Conservation (phyloP, 2,329 filamentous ascomycete species). For the Cytospora schulzeri region DNA sequence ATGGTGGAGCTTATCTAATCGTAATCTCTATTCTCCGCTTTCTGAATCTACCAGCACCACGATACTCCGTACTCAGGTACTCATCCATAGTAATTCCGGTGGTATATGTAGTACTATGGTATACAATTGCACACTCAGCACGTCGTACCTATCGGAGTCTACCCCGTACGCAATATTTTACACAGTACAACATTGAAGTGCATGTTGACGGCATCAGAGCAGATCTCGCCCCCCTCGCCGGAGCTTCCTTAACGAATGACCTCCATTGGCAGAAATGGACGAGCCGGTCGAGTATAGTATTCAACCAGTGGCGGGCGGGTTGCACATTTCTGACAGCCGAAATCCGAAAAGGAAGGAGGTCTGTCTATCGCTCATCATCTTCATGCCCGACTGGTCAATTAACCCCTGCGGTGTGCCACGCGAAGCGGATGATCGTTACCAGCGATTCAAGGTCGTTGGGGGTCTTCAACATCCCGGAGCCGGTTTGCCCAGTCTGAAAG, state of each 20-base stretch:
- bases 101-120: no score
- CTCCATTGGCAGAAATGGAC: background rate
- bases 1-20: background rate
- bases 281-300: background rate
- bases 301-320: conserved; percentile 12
- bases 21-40: background rate
- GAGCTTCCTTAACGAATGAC: background rate
- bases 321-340: conserved; percentile 6
- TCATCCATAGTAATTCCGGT: no score
- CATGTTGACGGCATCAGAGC: background rate
- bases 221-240: background rate
- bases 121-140: no score
- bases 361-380: conserved; percentile 20
- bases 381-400: background rate
- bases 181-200: no score
- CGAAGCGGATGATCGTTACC: conserved; percentile 16
- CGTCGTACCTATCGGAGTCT: no score
- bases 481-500: background rate
- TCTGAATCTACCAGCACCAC: background rate
- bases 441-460: conserved; percentile 4
- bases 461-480: background rate
- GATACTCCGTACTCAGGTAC: background rate
- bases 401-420: conserved; percentile 15
- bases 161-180: background rate
- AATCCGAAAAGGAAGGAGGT: conserved; percentile 21